phyloP scores from a whole-genome alignment of 345 rosid genomes.

The Litchi chinensis region DNA sequence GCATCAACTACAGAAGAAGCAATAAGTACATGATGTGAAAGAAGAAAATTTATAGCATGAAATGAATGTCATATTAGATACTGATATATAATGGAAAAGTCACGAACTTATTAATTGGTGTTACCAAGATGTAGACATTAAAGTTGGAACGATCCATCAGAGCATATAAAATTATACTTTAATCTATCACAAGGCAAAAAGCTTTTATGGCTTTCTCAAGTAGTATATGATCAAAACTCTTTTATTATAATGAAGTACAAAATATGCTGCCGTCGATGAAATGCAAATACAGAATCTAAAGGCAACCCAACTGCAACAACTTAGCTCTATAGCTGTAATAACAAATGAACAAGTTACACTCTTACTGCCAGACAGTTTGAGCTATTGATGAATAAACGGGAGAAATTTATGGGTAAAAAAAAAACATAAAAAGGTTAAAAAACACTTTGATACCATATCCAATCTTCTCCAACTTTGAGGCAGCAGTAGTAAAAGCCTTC shows the following conservation, averaged over 20 bases:
- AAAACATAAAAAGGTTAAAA: not conserved
- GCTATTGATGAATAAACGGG: not conserved
- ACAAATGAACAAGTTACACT: not conserved
- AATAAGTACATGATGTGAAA: not conserved
- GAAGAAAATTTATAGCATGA: not conserved
- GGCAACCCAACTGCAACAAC: not conserved
- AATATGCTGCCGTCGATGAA: not conserved
- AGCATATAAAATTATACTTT: not conserved
- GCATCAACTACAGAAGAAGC: slow-evolving; percentile 56
- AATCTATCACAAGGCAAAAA: not conserved
- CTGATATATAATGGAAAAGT: not conserved
- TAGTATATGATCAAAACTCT: not conserved
- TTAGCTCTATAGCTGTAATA: not conserved
- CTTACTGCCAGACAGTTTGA: not conserved
- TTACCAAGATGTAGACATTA: not conserved
- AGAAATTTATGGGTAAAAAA: not conserved
- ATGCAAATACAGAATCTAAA: not conserved
- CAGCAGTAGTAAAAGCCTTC: slow-evolving; percentile 81
- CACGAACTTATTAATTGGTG: not conserved
- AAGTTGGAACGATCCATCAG: not conserved
- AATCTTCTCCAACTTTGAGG: slow-evolving; percentile 91
- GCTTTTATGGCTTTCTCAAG: not conserved
- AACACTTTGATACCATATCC: slow-evolving; percentile 63
- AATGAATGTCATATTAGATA: not conserved
- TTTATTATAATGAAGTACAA: not conserved